These are phyloP conservation scores for Takashimella tepidaria DNA, from an alignment of 1,284 basidiomycete genomes.

Conservation along the genomic window DNA sequence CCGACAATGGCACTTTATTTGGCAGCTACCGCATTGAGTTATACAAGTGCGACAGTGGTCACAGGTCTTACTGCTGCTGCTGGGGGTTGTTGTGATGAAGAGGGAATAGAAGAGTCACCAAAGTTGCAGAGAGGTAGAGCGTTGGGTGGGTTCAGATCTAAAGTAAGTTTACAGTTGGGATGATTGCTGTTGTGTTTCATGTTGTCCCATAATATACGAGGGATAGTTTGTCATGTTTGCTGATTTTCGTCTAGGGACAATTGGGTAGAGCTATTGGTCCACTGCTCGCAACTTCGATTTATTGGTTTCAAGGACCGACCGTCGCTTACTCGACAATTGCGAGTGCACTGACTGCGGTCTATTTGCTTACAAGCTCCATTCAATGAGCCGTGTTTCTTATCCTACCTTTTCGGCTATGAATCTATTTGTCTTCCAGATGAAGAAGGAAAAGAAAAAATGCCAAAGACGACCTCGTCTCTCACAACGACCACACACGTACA, in stretches of 20 bases:
- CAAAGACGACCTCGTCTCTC: too few species aligned
- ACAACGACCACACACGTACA: too few species aligned
- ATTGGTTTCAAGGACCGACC: constrained; percentile 59
- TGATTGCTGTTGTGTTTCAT: neutral
- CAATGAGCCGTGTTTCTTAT: neutral
- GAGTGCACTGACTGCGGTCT: constrained; percentile 14
- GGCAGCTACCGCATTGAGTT: constrained; percentile 74
- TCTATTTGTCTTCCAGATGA: too few species aligned
- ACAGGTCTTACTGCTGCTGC: constrained; percentile 80
- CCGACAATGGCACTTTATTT: constrained; percentile 56
- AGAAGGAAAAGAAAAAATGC: too few species aligned
- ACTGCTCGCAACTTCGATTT: constrained; percentile 67
- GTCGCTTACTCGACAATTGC: constrained; percentile 66
- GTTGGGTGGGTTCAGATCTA: constrained; percentile 73
- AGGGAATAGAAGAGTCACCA: constrained; percentile 50
- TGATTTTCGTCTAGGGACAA: constrained; percentile 56
- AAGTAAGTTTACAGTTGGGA: constrained; percentile 11
- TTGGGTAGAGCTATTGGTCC: constrained; percentile 84
- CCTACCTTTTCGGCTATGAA: neutral
- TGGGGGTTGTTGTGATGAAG: constrained; percentile 73
- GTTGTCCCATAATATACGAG: too few species aligned
- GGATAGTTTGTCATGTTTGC: neutral
- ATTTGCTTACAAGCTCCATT: neutral
- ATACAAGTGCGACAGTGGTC: constrained; percentile 86
- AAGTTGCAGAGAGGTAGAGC: constrained; percentile 57